Conservation (phyloP, 1,284 basidiomycete species). For the Fistulina hepatica region DNA sequence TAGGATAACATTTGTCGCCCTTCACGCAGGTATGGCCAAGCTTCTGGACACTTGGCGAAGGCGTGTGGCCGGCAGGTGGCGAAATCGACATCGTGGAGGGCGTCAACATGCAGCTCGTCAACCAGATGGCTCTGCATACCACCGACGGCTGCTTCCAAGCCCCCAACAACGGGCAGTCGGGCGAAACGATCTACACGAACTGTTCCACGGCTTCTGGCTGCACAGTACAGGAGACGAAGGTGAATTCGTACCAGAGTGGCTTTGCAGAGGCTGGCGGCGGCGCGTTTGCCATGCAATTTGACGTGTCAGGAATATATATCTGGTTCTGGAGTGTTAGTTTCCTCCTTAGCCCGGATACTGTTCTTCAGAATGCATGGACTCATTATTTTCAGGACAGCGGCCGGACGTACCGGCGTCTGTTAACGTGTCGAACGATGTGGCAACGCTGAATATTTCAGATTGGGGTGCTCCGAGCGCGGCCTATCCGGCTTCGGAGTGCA, state of each 20-base stretch:
- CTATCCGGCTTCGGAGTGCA: constrained; percentile 34
- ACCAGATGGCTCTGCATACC: constrained; percentile 42
- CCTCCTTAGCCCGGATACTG: not conserved
- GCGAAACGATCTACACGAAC: constrained; percentile 24
- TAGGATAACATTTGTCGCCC: not conserved
- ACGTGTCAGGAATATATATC: constrained; percentile 47
- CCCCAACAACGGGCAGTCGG: constrained; percentile 15
- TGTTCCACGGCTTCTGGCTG: constrained; percentile 51
- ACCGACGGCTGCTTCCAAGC: constrained; percentile 18
- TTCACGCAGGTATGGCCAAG: constrained; percentile 32
- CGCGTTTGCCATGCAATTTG: constrained; percentile 62
- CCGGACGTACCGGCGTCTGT: constrained; percentile 34
- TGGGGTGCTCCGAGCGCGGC: constrained; percentile 47
- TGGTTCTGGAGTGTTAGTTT: constrained; percentile 69
- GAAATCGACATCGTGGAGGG: constrained; percentile 36
- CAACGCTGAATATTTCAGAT: constrained; percentile 36
- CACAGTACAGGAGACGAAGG: constrained; percentile 44
- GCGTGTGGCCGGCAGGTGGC: constrained; percentile 26
- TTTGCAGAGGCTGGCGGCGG: constrained; percentile 64
- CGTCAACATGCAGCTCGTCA: constrained; percentile 27
- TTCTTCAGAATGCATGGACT: constrained; percentile 7
- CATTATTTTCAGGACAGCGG: constrained; percentile 22
- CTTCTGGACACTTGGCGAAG: constrained; percentile 28
- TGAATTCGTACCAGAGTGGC: constrained; percentile 45
- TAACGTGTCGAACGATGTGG: constrained; percentile 26